Evolutionary conservation across 75 land plant species (phyloP).

Genomic region (Pinus tabuliformis): DNA sequence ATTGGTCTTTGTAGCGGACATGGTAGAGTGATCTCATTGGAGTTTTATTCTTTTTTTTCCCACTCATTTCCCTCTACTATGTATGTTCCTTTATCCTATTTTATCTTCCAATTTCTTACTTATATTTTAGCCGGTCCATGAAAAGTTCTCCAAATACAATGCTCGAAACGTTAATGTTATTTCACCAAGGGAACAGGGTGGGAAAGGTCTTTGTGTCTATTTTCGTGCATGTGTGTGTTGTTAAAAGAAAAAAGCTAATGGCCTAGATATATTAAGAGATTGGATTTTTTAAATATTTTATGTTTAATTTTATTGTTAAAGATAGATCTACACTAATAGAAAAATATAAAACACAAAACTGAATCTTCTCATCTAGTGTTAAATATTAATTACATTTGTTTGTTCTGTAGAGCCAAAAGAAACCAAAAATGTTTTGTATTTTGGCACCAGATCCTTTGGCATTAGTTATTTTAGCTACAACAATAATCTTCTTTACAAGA

Average conservation of each 20-base stretch:
- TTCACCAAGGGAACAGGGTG: no score
- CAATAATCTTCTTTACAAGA: conserved; percentile 50
- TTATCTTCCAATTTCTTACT: neutral
- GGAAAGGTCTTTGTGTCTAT: no score
- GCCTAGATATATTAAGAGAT: neutral
- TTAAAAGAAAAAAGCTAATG: no score
- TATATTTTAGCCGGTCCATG: neutral
- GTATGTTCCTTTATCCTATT: conserved; percentile 16
- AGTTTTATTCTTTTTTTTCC: conserved; percentile 36
- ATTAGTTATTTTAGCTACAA: conserved; percentile 46
- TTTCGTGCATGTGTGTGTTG: no score
- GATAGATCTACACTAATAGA: neutral
- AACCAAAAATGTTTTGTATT: conserved; percentile 63
- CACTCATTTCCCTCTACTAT: conserved; percentile 30
- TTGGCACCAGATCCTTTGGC: conserved; percentile 70
- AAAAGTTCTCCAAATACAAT: no score
- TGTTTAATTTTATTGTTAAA: neutral
- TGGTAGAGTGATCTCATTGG: conserved; percentile 54
- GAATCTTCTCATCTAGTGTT: no score
- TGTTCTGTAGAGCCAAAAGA: conserved; percentile 32
- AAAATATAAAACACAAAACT: no score
- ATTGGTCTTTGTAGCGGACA: conserved; percentile 50
- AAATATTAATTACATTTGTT: no score
- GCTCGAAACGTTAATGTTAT: no score
- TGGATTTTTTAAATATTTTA: neutral